Evolutionary conservation across 805 yeast species (phyloP), one percentile per base, ranked within the genome.

Genomic region (Starmerella powellii): DNA sequence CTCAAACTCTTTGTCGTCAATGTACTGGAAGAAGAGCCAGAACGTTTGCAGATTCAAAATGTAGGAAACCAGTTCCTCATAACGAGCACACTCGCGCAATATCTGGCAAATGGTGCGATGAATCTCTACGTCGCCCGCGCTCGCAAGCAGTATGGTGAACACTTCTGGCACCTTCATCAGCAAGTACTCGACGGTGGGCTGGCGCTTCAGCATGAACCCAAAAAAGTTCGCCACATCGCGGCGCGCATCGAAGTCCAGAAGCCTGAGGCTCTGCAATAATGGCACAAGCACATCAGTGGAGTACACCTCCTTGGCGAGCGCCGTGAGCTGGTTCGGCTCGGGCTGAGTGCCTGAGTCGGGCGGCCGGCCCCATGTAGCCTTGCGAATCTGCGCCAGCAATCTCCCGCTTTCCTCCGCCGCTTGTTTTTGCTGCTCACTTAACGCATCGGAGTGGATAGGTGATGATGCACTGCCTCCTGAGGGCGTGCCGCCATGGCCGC

Each of bases 181-280:
- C 31, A 91, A 61, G 59, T 86, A 83, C 56, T 88, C 95, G 16
- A 85, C 87, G 0, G 95, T 84, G 15, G 95, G 95, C 8, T 79
- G 73, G 40, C 94, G 76, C 53, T 87, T 75, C 48, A 91, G 69
- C 32, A 93, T 68, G 4, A 84, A 77, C 48, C 78, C 73, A 58
- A 86, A 85, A 40, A 91, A 59, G 4, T 73, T 65, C 4, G 76
- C 70, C 13, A 85, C 88, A 52, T 83, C 91, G 55, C 88, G 86
- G 42, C 95, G 69, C 34, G 93, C 76, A 57, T 91, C 97, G 62
- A 91, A 87, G 49, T 85, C 95, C 42, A 91, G 68, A 27, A 69
- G 67, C n/a, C 64, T 64, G 42, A 91, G 64, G 54, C 77, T 72
- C 16, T 64, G 58, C 12, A 84, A 66, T 47, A 91, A 62, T 18